Conservation (phyloP, 2,329 filamentous ascomycete species). For the Emmonsiellopsis sp. region DNA sequence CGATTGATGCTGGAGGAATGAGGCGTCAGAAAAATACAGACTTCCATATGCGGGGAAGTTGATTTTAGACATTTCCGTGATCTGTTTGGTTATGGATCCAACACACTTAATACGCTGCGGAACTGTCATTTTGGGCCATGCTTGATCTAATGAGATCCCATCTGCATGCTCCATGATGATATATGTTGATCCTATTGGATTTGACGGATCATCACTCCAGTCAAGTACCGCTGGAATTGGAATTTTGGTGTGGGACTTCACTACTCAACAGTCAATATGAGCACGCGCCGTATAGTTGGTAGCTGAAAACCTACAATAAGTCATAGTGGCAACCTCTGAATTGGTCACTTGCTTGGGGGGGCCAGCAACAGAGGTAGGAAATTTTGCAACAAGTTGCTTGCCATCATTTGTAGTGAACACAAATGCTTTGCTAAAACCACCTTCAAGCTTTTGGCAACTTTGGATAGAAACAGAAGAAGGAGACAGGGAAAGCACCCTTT, state of each 20-base stretch:
- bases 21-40: conserved; percentile 21
- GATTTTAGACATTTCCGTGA: conserved; percentile 9
- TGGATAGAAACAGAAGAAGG: conserved; percentile 23
- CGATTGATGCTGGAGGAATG: neutral
- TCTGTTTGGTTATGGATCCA: neutral
- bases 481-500: conserved; percentile 24
- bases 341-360: conserved; percentile 27
- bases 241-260: conserved; percentile 28
- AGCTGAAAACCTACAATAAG: conserved; percentile 23
- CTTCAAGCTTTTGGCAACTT: conserved; percentile 34
- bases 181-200: conserved; percentile 26
- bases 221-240: conserved; percentile 35
- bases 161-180: conserved; percentile 29
- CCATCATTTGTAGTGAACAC: conserved; percentile 32
- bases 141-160: conserved; percentile 21
- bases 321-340: conserved; percentile 39
- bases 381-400: conserved; percentile 28
- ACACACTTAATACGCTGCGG: conserved; percentile 17
- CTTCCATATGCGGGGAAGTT: conserved; percentile 26
- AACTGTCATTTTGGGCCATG: conserved; percentile 22
- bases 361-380: conserved; percentile 32
- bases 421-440: conserved; percentile 37
- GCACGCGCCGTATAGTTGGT: neutral
- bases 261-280: conserved; percentile 11
- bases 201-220: conserved; percentile 29